Evolutionary conservation across 163 green algal genomes (phyloP).

Genomic region (Chlamydomonas reinhardtii): DNA sequence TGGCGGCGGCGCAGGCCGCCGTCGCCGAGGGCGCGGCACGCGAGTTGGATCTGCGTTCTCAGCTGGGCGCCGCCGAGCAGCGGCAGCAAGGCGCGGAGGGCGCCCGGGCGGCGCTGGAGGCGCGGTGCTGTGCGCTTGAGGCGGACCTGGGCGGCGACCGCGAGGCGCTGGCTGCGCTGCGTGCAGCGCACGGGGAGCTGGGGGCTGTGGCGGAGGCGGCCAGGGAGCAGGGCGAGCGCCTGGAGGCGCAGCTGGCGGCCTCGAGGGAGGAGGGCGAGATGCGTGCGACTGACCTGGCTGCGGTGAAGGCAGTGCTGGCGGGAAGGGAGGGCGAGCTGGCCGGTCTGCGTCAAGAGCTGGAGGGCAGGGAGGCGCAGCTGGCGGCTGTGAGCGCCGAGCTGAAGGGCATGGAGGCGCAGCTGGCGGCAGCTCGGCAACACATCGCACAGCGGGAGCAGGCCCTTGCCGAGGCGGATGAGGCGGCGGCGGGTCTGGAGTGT

Average conservation of each 20-base stretch:
- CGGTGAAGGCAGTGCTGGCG: too few relatives aligned
- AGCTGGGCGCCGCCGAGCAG: neutral
- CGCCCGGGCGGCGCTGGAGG: neutral
- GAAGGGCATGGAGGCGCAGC: neutral
- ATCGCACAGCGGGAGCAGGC: neutral
- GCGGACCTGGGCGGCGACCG: neutral
- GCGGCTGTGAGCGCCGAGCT: too few relatives aligned
- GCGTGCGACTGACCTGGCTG: too few relatives aligned
- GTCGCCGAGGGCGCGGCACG: neutral
- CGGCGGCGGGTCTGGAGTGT: neutral
- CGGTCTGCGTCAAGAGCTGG: too few relatives aligned
- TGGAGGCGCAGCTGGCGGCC: too few relatives aligned
- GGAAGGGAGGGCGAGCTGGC: too few relatives aligned
- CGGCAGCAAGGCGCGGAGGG: neutral
- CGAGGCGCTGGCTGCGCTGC: neutral
- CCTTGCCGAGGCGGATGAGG: neutral
- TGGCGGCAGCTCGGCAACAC: neutral
- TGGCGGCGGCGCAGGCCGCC: neutral
- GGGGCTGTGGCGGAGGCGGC: neutral
- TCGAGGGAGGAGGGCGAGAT: too few relatives aligned
- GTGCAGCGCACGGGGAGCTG: neutral
- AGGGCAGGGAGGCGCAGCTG: too few relatives aligned
- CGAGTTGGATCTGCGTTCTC: neutral
- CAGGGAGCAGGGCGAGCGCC: neutral
- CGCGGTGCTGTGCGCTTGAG: neutral